phyloP scores from a whole-genome alignment of 176 grass and related monocot species.

The Pontederia crassipes region DNA sequence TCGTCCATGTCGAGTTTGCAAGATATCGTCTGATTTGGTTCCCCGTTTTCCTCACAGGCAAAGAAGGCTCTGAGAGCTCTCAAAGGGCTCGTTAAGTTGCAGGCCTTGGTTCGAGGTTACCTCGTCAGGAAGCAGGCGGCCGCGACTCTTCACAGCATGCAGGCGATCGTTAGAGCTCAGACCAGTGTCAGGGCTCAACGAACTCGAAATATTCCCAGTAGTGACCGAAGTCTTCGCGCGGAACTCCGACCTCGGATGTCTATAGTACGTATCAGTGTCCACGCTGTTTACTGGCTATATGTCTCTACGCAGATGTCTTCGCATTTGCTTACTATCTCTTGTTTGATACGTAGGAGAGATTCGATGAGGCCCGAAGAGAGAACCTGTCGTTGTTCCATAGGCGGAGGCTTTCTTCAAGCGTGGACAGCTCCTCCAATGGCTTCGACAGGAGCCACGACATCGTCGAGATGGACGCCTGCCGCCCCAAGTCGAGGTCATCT shows the following conservation, averaged over 20 bases:
- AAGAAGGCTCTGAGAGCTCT: conserved; percentile 85
- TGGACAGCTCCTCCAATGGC: conserved; percentile 34
- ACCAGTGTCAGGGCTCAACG: conserved; percentile 60
- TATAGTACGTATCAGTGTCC: conserved; percentile 26
- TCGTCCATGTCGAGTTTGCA: too few relatives aligned
- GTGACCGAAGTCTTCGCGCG: conserved; percentile 22
- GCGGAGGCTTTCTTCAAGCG: conserved; percentile 52
- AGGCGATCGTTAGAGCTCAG: conserved; percentile 76
- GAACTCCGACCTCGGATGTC: conserved; percentile 48
- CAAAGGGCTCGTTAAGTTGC: conserved; percentile 86
- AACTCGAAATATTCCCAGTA: conserved; percentile 19
- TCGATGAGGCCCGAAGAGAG: conserved; percentile 60
- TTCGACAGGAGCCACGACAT: conserved; percentile 72
- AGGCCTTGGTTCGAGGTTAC: conserved; percentile 84
- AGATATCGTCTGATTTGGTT: background rate
- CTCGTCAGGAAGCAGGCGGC: conserved; percentile 68
- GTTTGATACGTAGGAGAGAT: conserved; percentile 44
- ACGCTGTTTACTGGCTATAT: background rate
- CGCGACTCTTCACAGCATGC: conserved; percentile 75
- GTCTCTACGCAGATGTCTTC: background rate
- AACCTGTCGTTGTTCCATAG: conserved; percentile 39
- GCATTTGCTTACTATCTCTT: background rate
- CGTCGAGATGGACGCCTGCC: conserved; percentile 76
- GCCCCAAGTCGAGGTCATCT: conserved; percentile 44
- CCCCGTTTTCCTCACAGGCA: conserved; percentile 23